Conservation (phyloP, 2,329 filamentous ascomycete genomes). For the Ascomycota sp. region DNA sequence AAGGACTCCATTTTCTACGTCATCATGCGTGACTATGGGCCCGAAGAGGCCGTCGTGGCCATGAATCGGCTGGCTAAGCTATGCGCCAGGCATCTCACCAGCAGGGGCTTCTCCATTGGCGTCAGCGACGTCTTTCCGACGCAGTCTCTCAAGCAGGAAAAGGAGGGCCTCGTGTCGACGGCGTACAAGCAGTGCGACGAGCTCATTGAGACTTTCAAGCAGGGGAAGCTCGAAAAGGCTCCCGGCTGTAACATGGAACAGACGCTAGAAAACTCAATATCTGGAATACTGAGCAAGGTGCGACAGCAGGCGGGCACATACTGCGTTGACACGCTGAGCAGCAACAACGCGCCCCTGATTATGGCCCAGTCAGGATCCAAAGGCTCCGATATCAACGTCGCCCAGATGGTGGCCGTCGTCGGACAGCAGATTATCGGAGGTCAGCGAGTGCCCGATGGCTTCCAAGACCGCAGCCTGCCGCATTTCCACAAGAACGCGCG, state of each 20-base stretch:
- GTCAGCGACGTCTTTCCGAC: too few species aligned
- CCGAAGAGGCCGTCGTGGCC: constrained; percentile 87
- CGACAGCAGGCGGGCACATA: constrained; percentile 91
- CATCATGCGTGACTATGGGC: constrained; percentile 76
- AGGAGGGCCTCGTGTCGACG: constrained; percentile 57
- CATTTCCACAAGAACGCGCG: constrained; percentile 99
- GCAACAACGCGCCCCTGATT: constrained; percentile 86
- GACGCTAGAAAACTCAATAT: constrained; percentile 94
- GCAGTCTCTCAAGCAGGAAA: too few species aligned
- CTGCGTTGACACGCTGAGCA: constrained; percentile 81
- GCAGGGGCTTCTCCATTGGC: too few species aligned
- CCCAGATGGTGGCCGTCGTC: constrained; percentile 95
- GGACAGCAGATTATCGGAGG: constrained; percentile 97
- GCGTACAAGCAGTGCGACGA: constrained; percentile 62
- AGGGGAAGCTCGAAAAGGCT: constrained; percentile 74
- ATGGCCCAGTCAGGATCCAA: constrained; percentile 97
- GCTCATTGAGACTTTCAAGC: too few species aligned
- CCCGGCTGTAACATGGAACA: constrained; percentile 98
- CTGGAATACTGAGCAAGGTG: constrained; percentile 79
- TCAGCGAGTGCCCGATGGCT: constrained; percentile 96
- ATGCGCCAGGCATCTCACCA: too few species aligned
- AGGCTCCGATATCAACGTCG: constrained; percentile 97
- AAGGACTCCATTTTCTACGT: constrained; percentile 87
- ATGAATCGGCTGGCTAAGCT: constrained; percentile 81
- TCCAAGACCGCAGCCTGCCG: constrained; percentile 91